Evolutionary conservation across 768 basidiomycete genomes (phyloP).

Genomic region (Lanmaoa pseudosensibilis): DNA sequence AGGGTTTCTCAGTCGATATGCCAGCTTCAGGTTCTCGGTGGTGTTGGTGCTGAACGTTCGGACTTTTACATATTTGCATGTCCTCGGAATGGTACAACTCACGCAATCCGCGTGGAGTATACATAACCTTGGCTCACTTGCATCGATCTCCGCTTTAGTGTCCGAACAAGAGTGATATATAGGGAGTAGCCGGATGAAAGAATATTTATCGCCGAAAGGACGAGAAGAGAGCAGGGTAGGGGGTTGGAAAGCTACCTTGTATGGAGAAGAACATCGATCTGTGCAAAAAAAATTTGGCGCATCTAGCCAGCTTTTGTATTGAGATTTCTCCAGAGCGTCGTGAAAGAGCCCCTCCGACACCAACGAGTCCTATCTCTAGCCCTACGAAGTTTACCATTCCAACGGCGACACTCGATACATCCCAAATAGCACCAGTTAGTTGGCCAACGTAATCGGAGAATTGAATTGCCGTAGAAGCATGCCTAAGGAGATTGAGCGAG

Average conservation of each 20-base stretch:
- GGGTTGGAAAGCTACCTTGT: not conserved
- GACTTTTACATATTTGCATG: not conserved
- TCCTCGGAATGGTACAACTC: not conserved
- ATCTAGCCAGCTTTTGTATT: conserved; percentile 61
- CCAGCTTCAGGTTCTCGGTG: too few species aligned
- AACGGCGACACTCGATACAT: conserved; percentile 52
- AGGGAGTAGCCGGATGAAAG: not conserved
- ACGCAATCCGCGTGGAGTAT: not conserved
- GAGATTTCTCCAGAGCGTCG: conserved; percentile 58
- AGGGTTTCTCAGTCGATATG: too few species aligned
- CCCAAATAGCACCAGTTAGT: conserved; percentile 66
- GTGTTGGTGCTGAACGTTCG: not conserved
- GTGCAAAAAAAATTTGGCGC: not conserved
- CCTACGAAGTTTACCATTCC: conserved; percentile 64
- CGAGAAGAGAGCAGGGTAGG: not conserved
- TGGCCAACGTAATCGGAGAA: conserved; percentile 70
- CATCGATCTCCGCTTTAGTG: conserved; percentile 5
- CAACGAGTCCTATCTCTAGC: conserved; percentile 59
- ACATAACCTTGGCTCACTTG: not conserved
- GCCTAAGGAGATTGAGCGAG: conserved; percentile 54
- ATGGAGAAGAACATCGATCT: not conserved
- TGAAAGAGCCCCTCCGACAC: conserved; percentile 55
- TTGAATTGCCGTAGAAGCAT: conserved; percentile 58
- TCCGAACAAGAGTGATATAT: not conserved
- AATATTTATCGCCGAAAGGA: not conserved